Evolutionary conservation across 1,284 basidiomycete genomes (phyloP).

Genomic region (Lignosus rhinocerotis): DNA sequence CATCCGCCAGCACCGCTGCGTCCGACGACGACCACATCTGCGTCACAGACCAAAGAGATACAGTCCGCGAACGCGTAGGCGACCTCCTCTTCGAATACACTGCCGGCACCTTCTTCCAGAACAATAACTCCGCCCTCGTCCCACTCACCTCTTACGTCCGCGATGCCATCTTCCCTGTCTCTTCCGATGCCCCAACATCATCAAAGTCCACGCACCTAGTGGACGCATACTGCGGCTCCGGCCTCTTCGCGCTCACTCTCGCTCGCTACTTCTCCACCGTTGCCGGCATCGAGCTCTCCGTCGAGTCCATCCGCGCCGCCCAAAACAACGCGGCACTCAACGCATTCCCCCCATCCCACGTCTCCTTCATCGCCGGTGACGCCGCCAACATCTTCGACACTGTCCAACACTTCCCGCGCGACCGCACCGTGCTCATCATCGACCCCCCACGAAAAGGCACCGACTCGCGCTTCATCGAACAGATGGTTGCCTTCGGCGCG

Average conservation of each 20-base stretch:
- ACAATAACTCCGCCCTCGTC: constrained; percentile 92
- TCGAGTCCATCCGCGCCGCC: constrained; percentile 79
- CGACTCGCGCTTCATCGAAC: constrained; percentile 79
- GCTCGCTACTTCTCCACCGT: constrained; percentile 76
- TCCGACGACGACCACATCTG: constrained; percentile 63
- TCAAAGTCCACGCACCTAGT: constrained; percentile 76
- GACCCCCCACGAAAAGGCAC: constrained; percentile 93
- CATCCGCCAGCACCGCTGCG: constrained; percentile 4
- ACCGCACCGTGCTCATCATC: constrained; percentile 73
- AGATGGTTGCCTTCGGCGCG: constrained; percentile 74
- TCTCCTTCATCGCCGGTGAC: constrained; percentile 65
- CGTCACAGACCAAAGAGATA: constrained; percentile 81
- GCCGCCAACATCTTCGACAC: constrained; percentile 68
- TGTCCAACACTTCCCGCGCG: constrained; percentile 68
- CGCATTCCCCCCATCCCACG: constrained; percentile 42
- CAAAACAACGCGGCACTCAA: constrained; percentile 83
- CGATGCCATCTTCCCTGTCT: constrained; percentile 60
- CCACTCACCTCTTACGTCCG: constrained; percentile 84
- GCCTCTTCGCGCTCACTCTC: constrained; percentile 90
- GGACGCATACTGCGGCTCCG: constrained; percentile 90
- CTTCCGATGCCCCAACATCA: constrained; percentile 8
- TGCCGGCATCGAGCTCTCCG: constrained; percentile 89
- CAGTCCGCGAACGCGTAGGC: constrained; percentile 86
- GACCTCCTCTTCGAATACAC: constrained; percentile 84
- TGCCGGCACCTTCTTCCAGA: constrained; percentile 95